phyloP scores from a whole-genome alignment of 164 flowering plant genomes.

The Vitis labrusca region DNA sequence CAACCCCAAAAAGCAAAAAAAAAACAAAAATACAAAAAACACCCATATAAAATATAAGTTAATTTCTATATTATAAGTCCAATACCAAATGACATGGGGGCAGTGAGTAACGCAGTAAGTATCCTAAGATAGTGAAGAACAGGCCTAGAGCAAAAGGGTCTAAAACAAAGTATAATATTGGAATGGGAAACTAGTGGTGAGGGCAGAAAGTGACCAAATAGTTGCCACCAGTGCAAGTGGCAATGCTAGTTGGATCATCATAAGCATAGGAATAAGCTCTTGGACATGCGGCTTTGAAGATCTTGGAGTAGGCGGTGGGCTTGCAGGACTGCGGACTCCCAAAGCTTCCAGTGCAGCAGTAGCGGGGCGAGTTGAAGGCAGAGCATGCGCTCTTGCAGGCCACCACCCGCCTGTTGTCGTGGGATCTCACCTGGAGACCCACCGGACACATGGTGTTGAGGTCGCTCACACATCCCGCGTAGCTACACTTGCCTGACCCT shows the following conservation, averaged over 20 bases:
- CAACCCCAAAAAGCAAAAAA: too few species aligned
- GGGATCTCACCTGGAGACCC: conserved; percentile 72
- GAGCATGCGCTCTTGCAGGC: conserved; percentile 93
- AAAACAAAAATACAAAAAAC: too few species aligned
- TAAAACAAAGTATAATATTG: too few species aligned
- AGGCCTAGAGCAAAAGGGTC: too few species aligned
- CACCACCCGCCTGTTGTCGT: conserved; percentile 52
- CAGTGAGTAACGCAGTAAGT: too few species aligned
- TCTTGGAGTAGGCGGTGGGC: conserved; percentile 87
- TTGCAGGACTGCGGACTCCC: conserved; percentile 84
- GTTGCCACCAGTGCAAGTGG: conserved; percentile 76
- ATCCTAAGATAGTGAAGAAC: too few species aligned
- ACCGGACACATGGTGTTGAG: conserved; percentile 85
- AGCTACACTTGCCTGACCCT: conserved; percentile 70
- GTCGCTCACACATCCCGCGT: conserved; percentile 88
- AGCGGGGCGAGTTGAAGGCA: conserved; percentile 82
- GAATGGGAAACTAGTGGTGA: conserved; percentile 25
- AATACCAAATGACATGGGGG: too few species aligned
- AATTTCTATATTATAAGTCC: too few species aligned
- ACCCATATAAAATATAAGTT: too few species aligned
- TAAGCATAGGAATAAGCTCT: conserved; percentile 92
- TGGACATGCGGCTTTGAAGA: conserved; percentile 91
- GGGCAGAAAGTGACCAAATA: conserved; percentile 92
- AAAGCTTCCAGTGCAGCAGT: conserved; percentile 83
- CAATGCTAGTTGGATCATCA: conserved; percentile 92